Percentiles rank a stretch among this genome's conserved stretches.
These are phyloP conservation scores for Apophysomyces trapeziformis DNA, from an alignment of 371 early-diverging fungal species.

Conservation along the genomic window DNA sequence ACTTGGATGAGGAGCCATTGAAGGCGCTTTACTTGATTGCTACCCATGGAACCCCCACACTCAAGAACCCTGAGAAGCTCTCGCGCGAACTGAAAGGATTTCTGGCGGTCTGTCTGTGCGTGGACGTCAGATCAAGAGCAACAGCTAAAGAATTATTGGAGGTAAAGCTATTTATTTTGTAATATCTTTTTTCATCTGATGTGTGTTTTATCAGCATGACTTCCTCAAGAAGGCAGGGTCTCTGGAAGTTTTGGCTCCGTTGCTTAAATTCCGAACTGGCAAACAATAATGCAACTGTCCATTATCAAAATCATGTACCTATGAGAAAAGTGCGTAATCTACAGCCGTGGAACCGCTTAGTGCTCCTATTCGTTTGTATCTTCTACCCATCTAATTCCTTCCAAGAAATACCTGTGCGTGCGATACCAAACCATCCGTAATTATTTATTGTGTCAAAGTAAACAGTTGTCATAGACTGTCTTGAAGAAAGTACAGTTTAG, in stretches of 20 bases:
- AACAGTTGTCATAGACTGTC: not conserved
- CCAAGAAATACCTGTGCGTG: not conserved
- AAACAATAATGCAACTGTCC: constrained; percentile 20
- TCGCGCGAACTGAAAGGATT: constrained; percentile 84
- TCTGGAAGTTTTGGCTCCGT: constrained; percentile 54
- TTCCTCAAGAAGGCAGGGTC: constrained; percentile 72
- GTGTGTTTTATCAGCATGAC: constrained; percentile 52
- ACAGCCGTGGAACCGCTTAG: not conserved
- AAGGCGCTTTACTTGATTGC: constrained; percentile 96
- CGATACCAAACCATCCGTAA: not conserved
- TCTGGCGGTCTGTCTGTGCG: constrained; percentile 87
- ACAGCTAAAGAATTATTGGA: constrained; percentile 80
- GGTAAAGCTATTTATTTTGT: constrained; percentile 21
- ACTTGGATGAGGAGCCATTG: constrained; percentile 92
- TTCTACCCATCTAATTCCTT: not conserved
- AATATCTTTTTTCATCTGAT: not conserved
- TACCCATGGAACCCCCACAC: constrained; percentile 95
- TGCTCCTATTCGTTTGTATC: not conserved
- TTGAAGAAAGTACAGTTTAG: no score
- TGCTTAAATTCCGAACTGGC: constrained; percentile 54
- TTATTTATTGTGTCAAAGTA: not conserved
- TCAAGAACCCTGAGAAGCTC: constrained; percentile 86
- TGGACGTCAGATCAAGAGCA: constrained; percentile 87
- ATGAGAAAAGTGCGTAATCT: not conserved
- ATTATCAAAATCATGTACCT: not conserved